Evolutionary conservation across 306 rosid genomes (phyloP), one percentile per base, ranked within the genome.

Genomic region (Dicorynia guianensis): DNA sequence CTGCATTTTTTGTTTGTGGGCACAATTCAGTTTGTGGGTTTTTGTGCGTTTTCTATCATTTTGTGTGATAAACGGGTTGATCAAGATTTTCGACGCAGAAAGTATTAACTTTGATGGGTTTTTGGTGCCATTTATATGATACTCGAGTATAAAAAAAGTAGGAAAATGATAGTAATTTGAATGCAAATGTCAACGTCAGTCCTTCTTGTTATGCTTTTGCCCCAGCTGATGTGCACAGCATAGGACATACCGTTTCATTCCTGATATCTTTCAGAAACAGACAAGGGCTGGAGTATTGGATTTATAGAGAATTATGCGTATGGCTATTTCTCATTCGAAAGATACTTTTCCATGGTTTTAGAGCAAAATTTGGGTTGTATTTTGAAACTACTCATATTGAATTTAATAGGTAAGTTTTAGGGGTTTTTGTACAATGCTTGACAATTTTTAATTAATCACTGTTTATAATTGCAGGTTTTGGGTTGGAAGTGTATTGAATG

Each of bases 401-500:
- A 38, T 36, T 68, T 50, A 8, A 49, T 67, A 48, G 60, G 52
- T 47, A 19, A 52, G 58, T 71, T 63, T 4, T 64, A 67, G 72
- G 78, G 83, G 30, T 76, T 63, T 42, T 54, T 35, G 55, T 76
- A 52, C 7, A 13, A 17, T 63, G 40, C 34, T 54, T 13, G 48
- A 8, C 63, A 47, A 57, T 83, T 61, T 46, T 70, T 65, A 15
- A 58, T 47, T 0, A 50, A 40, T 55, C 14, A 17, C 34, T 69
- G 52, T 14, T 68, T 78, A 58, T 61, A 68, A 56, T 77, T 15
- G 12, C 58, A 87, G 88, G 74, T 72, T 68, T 71, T 63, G 76
- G 38, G 56, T 68, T 78, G 77, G 74, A 59, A 71, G 68, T 53
- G 76, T 73, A 56, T 80, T 84, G 85, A 67, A 88, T 88, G 93